Base-by-base conservation (phyloP, 495 filamentous ascomycete genomes). In the Penicillium coffeae region DNA sequence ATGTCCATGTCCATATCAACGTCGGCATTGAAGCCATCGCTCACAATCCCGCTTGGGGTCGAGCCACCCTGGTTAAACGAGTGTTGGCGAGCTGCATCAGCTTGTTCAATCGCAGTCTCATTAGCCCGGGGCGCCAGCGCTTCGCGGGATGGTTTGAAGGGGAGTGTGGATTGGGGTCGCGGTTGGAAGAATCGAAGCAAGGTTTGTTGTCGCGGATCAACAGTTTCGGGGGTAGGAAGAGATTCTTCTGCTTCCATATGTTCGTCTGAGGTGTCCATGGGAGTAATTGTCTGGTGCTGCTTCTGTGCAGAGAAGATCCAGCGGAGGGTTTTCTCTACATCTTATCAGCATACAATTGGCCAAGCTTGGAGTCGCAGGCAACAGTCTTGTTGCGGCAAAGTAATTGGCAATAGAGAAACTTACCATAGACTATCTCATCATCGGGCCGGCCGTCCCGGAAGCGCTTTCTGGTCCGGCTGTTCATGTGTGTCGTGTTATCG, bases 401-500 rank as follows among this genome's bases (percentile, higher is more conserved):
- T n/a, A n/a, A n/a, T n/a, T n/a, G 25, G 25, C 25, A 30, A 30
- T 30, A 10, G 21, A 33, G 18, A 30, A 1, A 52, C 69, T 60
- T 40, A 77, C 74, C 67, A 58, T 77, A 74, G 30, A 79, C 63
- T 9, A 64, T 56, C 32, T 70, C 56, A 5, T 77, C 73, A 19
- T 69, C 65, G 0, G 76, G 76, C 36, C 76, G 71, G 39, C 69
- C 69, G 34, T 79, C 62, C 21, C 74, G 66, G 46, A 73, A 73
- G n/a, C 76, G 68, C 56, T 79, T 79, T 48, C 71, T 65, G 22
- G 76, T 79, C 6, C 76, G 73, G 44, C 72, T 75, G 50, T 76
- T 59, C 14, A 77, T 65, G 51, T 79, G 66, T 32, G 67, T 63
- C 15, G 70, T 66, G 21, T 53, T 54, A 39, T 63, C 62, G 33